Percentiles rank a stretch among this genome's conserved stretches.
Evolutionary conservation across 768 basidiomycete genomes (phyloP).

Genomic region (Holtermannia corniformis): DNA sequence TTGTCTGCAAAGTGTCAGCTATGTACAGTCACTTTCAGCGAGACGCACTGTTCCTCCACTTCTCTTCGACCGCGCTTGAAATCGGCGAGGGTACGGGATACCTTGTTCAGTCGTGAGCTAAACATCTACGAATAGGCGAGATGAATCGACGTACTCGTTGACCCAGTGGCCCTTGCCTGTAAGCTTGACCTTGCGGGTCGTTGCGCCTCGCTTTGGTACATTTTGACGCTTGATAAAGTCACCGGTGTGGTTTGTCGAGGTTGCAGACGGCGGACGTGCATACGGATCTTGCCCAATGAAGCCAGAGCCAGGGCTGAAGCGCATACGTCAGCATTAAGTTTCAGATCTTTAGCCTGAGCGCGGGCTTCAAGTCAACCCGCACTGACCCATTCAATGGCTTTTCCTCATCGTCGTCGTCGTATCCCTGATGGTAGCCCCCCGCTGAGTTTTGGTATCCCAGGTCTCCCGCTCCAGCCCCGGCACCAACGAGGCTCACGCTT

Average conservation of each 20-base stretch:
- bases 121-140: not conserved
- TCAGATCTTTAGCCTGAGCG: too few relatives aligned
- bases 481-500: not conserved
- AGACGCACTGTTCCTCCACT: conserved; percentile 49
- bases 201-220: conserved; percentile 65
- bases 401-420: not conserved
- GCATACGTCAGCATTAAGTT: not conserved
- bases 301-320: not conserved
- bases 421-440: not conserved
- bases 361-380: not conserved
- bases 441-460: not conserved
- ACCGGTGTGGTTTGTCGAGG: conserved; percentile 16
- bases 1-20: conserved; percentile 41
- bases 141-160: conserved; percentile 47
- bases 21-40: not conserved
- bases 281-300: not conserved
- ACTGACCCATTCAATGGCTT: not conserved
- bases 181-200: conserved; percentile 88
- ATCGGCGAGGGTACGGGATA: conserved; percentile 80
- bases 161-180: conserved; percentile 81
- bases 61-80: conserved; percentile 67
- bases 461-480: not conserved
- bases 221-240: conserved; percentile 61
- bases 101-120: conserved; percentile 4
- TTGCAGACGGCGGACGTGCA: conserved; percentile 7